phyloP scores from a whole-genome alignment of 331 rosid genomes.

The Quercus phellos region DNA sequence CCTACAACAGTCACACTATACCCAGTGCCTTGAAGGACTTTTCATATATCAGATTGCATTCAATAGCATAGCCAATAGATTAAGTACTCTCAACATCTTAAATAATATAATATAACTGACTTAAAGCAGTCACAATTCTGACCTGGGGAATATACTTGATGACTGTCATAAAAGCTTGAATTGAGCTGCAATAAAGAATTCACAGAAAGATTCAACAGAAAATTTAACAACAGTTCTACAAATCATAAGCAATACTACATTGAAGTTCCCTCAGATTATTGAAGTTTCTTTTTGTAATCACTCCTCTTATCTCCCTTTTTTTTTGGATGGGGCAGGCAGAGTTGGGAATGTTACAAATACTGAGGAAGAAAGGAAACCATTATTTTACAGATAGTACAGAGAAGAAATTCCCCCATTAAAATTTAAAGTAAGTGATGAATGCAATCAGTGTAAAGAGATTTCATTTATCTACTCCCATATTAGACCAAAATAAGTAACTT shows the following conservation, averaged over 20 bases:
- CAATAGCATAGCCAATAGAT: not conserved
- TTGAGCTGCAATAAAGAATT: slow-evolving; percentile 45
- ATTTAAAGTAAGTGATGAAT: not conserved
- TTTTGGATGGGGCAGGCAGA: not conserved
- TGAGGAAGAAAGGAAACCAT: not conserved
- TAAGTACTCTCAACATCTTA: not conserved
- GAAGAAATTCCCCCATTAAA: not conserved
- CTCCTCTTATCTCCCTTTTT: not conserved
- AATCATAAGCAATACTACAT: not conserved
- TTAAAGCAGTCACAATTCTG: not conserved
- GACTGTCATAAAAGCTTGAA: slow-evolving; percentile 56
- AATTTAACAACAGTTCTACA: not conserved
- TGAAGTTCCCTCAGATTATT: not conserved
- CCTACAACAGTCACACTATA: no score
- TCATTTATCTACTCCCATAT: not conserved
- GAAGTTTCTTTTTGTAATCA: not conserved
- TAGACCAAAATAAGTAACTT: not conserved
- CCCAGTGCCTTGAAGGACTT: not conserved
- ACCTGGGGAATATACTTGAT: slow-evolving; percentile 79
- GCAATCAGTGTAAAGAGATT: not conserved
- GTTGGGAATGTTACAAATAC: not conserved
- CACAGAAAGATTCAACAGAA: slow-evolving; percentile 3
- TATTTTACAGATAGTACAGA: not conserved
- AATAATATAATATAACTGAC: not conserved
- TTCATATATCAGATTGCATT: not conserved